Evolutionary conservation across 1,284 basidiomycete species (phyloP).

Genomic region (Sanghuangporus weigelae): DNA sequence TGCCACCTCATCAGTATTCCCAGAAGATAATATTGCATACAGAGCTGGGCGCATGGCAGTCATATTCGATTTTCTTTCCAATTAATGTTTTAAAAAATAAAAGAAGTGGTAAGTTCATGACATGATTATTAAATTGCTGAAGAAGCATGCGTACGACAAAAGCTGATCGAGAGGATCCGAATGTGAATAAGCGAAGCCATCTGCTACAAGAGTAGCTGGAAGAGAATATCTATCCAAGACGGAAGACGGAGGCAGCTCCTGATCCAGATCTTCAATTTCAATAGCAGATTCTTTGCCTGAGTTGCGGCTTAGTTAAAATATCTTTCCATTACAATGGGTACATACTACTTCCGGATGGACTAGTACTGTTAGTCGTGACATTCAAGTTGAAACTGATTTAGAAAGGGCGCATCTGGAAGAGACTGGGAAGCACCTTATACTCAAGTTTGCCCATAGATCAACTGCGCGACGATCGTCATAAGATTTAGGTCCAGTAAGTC

Average conservation of each 20-base stretch:
- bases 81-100: conserved; percentile 2
- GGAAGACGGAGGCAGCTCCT: conserved; percentile 23
- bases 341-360: neutral
- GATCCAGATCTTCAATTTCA: conserved; percentile 7
- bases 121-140: conserved; percentile 1
- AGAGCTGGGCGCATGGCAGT: conserved; percentile 28
- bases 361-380: neutral
- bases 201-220: neutral
- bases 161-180: conserved; percentile 22
- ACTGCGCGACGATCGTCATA: conserved; percentile 29
- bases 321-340: neutral
- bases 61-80: conserved; percentile 29
- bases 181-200: conserved; percentile 7
- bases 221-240: conserved; percentile 23
- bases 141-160: conserved; percentile 29
- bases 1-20: conserved; percentile 58
- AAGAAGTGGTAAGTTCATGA: neutral
- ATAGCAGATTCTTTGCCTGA: conserved; percentile 1
- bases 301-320: neutral
- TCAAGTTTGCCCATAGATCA: conserved; percentile 34
- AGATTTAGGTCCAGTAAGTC: conserved; percentile 25
- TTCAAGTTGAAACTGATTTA: neutral
- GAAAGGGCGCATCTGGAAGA: too few species aligned
- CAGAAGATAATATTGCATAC: conserved; percentile 29
- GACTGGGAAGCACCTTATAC: neutral